Conservation (phyloP, 2,329 filamentous ascomycete species). For the Colletotrichum siamense region DNA sequence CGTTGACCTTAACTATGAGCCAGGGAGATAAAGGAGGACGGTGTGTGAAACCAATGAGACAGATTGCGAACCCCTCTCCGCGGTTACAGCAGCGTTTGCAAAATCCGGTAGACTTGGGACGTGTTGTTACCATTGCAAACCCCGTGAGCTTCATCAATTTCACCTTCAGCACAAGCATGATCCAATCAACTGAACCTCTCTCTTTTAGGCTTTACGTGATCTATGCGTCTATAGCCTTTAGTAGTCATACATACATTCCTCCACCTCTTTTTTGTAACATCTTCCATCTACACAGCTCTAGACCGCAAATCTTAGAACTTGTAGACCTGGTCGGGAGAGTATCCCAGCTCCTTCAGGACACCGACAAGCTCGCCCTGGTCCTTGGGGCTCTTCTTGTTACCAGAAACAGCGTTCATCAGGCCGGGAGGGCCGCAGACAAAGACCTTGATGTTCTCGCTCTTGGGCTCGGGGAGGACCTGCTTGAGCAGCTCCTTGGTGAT, state of each 20-base stretch:
- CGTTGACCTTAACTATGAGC: accelerated
- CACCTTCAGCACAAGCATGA: neutral
- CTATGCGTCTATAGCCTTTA: conserved; percentile 18
- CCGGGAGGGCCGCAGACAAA: conserved; percentile 95
- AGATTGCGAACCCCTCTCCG: accelerated
- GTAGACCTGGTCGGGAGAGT: conserved; percentile 79
- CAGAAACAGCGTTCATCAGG: conserved; percentile 92
- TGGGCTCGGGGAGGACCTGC: conserved; percentile 92
- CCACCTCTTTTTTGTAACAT: neutral
- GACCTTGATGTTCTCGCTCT: conserved; percentile 90
- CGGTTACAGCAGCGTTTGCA: neutral
- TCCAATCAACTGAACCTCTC: neutral
- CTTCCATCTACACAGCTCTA: neutral
- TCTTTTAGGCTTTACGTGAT: neutral
- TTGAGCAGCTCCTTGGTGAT: conserved; percentile 93
- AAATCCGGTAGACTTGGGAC: neutral
- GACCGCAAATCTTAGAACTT: conserved; percentile 72
- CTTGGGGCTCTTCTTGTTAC: conserved; percentile 86
- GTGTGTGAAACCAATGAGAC: accelerated
- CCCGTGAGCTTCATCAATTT: neutral
- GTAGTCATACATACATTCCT: conserved; percentile 7
- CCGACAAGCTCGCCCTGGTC: conserved; percentile 93
- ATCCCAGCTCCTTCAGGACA: conserved; percentile 81
- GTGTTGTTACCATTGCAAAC: accelerated
- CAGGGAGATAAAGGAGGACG: accelerated